Percentiles rank a stretch among this genome's conserved stretches.
Conservation (phyloP, 2,329 filamentous ascomycete species). For the Emydomyces testavorans region DNA sequence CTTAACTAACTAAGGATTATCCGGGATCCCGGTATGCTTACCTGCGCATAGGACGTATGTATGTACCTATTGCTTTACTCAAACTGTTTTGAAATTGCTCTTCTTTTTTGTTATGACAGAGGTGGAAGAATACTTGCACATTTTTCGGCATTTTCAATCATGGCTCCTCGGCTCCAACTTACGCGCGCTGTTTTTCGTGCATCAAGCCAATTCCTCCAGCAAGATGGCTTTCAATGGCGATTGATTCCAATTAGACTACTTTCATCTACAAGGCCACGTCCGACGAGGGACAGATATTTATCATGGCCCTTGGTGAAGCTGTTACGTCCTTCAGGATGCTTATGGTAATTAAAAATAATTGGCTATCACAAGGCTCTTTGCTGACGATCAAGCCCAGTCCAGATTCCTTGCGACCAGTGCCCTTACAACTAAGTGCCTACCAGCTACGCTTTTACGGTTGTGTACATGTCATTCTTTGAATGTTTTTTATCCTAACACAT, state of each 20-base stretch:
- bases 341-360: background rate
- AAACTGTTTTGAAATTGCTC: background rate
- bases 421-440: background rate
- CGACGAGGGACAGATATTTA: background rate
- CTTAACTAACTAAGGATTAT: too few species aligned
- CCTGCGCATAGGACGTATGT: too few species aligned
- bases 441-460: constrained; percentile 15
- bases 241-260: background rate
- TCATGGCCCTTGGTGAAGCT: background rate
- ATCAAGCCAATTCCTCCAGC: constrained; percentile 4
- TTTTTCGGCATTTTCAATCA: constrained; percentile 16
- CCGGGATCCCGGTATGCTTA: too few species aligned
- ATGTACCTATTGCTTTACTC: too few species aligned
- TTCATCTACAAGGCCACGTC: background rate
- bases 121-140: background rate
- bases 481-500: background rate
- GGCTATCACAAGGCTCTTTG: background rate
- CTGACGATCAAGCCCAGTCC: background rate
- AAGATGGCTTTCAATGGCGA: background rate
- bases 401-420: background rate
- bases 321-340: background rate
- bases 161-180: constrained; percentile 33
- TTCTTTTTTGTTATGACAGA: background rate
- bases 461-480: background rate
- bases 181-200: constrained; percentile 23